phyloP scores from a whole-genome alignment of 345 rosid species.

The Mercurialis annua region DNA sequence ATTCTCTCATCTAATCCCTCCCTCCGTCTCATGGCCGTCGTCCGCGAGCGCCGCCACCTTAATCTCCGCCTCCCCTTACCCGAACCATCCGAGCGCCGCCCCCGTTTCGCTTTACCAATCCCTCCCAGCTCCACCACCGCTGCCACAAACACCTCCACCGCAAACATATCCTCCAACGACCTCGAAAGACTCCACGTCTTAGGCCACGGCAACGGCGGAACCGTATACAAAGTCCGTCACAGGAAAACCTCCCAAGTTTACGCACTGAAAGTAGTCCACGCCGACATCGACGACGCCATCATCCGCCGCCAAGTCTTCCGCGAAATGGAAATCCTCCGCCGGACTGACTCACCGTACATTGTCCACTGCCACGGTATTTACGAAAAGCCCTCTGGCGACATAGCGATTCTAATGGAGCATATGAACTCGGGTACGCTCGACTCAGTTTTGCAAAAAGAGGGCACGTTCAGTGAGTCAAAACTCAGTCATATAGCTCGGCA shows the following conservation, averaged over 20 bases:
- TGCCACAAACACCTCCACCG: conserved; percentile 4
- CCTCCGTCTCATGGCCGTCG: conserved; percentile 47
- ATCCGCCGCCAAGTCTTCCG: conserved; percentile 60
- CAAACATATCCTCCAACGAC: conserved; percentile 33
- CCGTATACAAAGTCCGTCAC: conserved; percentile 70
- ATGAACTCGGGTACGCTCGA: conserved; percentile 80
- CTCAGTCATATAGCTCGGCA: conserved; percentile 56
- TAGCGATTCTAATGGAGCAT: conserved; percentile 68
- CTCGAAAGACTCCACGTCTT: conserved; percentile 65
- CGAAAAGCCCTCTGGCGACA: conserved; percentile 65
- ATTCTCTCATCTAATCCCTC: not conserved
- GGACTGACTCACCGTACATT: conserved; percentile 60
- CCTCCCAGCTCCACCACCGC: conserved; percentile 35
- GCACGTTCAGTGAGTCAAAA: conserved; percentile 45
- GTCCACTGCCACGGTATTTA: conserved; percentile 56
- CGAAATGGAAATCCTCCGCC: conserved; percentile 81
- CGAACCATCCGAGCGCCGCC: conserved; percentile 44
- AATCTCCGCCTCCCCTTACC: conserved; percentile 73
- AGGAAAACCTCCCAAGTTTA: conserved; percentile 47
- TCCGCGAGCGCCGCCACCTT: conserved; percentile 77
- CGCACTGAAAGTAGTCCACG: conserved; percentile 67
- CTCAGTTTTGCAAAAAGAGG: conserved; percentile 34
- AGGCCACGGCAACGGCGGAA: conserved; percentile 87
- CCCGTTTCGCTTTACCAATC: conserved; percentile 50
- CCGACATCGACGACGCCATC: conserved; percentile 46